Evolutionary conservation across 257 asterid genomes (phyloP).

Genomic region (Solanum etuberosum): DNA sequence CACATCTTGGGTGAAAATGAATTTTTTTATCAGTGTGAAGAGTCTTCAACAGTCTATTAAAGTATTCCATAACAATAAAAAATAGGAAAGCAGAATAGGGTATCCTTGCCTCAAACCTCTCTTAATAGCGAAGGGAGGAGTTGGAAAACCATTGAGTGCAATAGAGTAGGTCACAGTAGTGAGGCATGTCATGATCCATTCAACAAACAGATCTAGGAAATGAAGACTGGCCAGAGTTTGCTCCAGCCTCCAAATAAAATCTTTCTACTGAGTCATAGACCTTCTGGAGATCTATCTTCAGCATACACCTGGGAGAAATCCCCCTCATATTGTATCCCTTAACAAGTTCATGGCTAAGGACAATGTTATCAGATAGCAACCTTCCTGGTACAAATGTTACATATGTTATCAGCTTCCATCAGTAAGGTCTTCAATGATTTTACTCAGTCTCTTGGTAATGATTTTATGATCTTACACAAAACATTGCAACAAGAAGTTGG

Average conservation of each 20-base stretch:
- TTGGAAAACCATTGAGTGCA: background rate
- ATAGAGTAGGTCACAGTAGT: background rate
- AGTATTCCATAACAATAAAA: no score
- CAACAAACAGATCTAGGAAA: background rate
- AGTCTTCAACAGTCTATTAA: background rate
- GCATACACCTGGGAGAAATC: background rate
- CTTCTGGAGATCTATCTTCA: background rate
- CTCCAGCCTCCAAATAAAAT: background rate
- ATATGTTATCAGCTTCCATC: background rate
- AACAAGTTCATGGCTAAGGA: background rate
- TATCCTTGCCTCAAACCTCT: background rate
- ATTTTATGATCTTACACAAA: background rate
- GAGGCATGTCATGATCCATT: background rate
- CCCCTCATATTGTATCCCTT: background rate
- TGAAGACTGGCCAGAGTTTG: background rate
- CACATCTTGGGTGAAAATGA: background rate
- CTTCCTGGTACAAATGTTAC: background rate
- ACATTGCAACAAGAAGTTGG: background rate
- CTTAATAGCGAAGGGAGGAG: background rate
- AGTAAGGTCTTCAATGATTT: background rate
- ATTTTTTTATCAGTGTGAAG: background rate
- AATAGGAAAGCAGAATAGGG: background rate
- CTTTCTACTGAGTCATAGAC: background rate
- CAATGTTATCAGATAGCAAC: background rate
- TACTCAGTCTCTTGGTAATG: background rate